These are phyloP conservation scores for Moesziomyces globuligerus DNA, from an alignment of 1,284 basidiomycete species.

Conservation along the genomic window DNA sequence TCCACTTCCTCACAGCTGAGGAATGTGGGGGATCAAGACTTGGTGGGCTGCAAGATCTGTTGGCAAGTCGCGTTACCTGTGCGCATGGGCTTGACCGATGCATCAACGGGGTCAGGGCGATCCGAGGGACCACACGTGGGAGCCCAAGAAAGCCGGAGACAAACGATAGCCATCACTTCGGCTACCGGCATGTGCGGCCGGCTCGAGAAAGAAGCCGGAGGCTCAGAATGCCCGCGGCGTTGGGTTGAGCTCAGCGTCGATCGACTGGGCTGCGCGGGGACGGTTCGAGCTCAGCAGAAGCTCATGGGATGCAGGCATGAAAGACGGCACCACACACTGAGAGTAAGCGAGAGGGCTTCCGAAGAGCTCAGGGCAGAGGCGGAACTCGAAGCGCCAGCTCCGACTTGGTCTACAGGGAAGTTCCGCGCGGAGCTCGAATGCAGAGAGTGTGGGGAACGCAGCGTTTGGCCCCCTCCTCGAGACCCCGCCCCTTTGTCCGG, in stretches of 20 bases:
- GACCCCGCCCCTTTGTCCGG: no score
- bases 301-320: neutral
- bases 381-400: neutral
- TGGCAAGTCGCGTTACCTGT: neutral
- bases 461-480: no score
- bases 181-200: slow-evolving; percentile 25
- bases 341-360: slow-evolving; percentile 8
- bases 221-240: no score
- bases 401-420: neutral
- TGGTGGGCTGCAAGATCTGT: neutral
- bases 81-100: neutral
- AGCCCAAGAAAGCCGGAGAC: neutral
- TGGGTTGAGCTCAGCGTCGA: neutral
- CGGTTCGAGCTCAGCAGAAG: neutral
- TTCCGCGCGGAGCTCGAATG: neutral
- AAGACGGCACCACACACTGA: neutral
- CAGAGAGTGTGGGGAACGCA: no score
- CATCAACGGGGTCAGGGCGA: neutral
- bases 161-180: neutral
- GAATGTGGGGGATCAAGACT: neutral
- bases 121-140: neutral
- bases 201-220: slow-evolving; percentile 25
- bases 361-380: neutral
- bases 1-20: no score
- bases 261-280: neutral